phyloP scores from a whole-genome alignment of 768 basidiomycete species.

The Auriculariales sp. region DNA sequence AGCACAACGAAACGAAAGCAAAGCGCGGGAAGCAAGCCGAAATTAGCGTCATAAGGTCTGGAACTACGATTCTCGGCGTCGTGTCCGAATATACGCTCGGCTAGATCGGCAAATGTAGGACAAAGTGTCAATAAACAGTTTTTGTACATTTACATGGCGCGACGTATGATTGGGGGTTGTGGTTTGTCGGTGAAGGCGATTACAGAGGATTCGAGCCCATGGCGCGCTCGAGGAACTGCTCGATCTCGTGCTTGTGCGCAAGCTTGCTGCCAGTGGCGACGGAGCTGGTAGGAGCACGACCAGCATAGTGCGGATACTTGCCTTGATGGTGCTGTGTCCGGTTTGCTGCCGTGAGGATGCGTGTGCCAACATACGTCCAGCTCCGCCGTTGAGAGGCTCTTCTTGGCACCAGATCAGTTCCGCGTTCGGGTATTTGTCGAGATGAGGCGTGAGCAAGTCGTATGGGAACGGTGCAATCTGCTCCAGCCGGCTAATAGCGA shows the following conservation, averaged over 20 bases:
- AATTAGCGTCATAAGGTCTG: too few species aligned
- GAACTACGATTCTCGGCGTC: too few species aligned
- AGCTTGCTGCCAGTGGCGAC: slow-evolving; percentile 89
- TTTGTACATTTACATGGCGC: too few species aligned
- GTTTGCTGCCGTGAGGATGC: slow-evolving; percentile 85
- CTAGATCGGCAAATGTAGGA: too few species aligned
- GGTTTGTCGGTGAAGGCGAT: too few species aligned
- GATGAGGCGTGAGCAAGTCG: slow-evolving; percentile 85
- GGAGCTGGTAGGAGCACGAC: slow-evolving; percentile 82
- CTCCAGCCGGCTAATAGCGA: slow-evolving; percentile 89
- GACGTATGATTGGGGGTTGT: too few species aligned
- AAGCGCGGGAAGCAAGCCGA: too few species aligned
- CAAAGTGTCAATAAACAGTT: too few species aligned
- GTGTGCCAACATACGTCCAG: slow-evolving; percentile 95
- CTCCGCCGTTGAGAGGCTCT: slow-evolving; percentile 93
- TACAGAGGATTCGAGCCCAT: slow-evolving; percentile 11
- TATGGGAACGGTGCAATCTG: slow-evolving; percentile 97
- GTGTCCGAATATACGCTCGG: too few species aligned
- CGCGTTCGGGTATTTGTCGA: slow-evolving; percentile 95
- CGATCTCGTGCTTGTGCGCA: slow-evolving; percentile 84
- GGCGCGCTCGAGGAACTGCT: slow-evolving; percentile 38
- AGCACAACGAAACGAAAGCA: too few species aligned
- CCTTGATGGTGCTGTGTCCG: slow-evolving; percentile 82
- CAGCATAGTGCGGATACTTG: slow-evolving; percentile 85
- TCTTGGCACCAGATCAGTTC: slow-evolving; percentile 85